Evolutionary conservation across 2,329 filamentous ascomycete genomes (phyloP).

Genomic region (Whalleya microplaca): DNA sequence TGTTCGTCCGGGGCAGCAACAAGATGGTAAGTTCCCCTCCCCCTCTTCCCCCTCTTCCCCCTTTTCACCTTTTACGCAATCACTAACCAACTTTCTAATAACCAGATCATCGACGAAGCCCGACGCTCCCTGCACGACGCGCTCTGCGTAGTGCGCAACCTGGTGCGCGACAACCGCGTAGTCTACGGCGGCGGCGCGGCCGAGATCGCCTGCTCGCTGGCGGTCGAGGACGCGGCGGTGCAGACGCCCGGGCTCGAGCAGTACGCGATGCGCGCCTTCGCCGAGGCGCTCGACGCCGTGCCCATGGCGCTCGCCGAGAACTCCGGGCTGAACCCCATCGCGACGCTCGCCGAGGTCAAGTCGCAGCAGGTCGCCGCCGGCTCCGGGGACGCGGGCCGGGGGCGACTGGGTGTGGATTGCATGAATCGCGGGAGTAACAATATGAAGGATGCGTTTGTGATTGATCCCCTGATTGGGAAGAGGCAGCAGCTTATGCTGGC

Average conservation of each 20-base stretch:
- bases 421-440: conserved; percentile 95
- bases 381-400: conserved; percentile 45
- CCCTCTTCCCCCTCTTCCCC: background rate
- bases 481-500: conserved; percentile 94
- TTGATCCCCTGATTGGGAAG: conserved; percentile 97
- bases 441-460: conserved; percentile 98
- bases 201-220: conserved; percentile 95
- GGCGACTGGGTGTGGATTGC: conserved; percentile 90
- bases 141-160: conserved; percentile 94
- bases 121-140: conserved; percentile 97
- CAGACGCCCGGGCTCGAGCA: conserved; percentile 97
- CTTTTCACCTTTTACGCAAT: conserved; percentile 9
- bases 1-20: conserved; percentile 97
- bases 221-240: conserved; percentile 91
- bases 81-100: too few relatives aligned
- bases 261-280: conserved; percentile 98
- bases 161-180: conserved; percentile 93
- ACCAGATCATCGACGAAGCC: conserved; percentile 95
- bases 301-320: conserved; percentile 98
- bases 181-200: conserved; percentile 97
- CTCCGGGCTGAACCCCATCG: conserved; percentile 92
- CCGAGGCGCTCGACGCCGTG: conserved; percentile 89
- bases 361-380: conserved; percentile 87
- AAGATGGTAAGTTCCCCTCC: conserved; percentile 77
- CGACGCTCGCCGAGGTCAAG: conserved; percentile 93